Percentiles rank a stretch among this genome's conserved stretches.
Evolutionary conservation across 2,329 filamentous ascomycete genomes (phyloP).

Genomic region (Penicillium sclerotigenum): DNA sequence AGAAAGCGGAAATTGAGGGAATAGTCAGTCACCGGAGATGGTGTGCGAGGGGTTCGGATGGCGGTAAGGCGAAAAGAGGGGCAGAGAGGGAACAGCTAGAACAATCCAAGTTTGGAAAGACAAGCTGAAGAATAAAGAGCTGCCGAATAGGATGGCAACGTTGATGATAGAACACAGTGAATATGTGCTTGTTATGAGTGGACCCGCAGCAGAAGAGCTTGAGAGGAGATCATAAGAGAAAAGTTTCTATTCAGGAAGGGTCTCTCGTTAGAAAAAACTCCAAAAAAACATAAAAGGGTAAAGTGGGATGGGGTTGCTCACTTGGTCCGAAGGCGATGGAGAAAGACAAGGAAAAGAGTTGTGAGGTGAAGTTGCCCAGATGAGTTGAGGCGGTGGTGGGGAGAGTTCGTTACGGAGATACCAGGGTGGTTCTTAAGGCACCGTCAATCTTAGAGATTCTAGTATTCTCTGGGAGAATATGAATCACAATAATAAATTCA

Average conservation of each 20-base stretch:
- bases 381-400: conserved; percentile 23
- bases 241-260: not conserved
- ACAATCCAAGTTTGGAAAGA: conserved; percentile 2
- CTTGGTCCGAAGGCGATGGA: conserved; percentile 3
- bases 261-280: not conserved
- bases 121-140: not conserved
- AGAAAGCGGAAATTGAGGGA: conserved; percentile 5
- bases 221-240: conserved; percentile 20
- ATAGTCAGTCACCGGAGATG: conserved; percentile 14
- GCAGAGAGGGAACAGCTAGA: conserved; percentile 21
- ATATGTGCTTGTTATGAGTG: conserved; percentile 21
- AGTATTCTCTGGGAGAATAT: not conserved
- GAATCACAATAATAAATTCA: not conserved
- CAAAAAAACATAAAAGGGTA: not conserved
- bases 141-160: conserved; percentile 12
- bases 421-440: not conserved
- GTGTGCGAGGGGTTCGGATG: conserved; percentile 19
- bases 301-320: conserved; percentile 5
- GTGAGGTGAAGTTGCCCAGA: conserved; percentile 12
- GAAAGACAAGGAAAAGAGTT: conserved; percentile 13
- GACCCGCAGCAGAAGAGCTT: conserved; percentile 22
- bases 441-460: not conserved
- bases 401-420: conserved; percentile 14
- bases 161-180: conserved; percentile 4
- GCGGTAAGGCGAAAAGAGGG: conserved; percentile 15